A percentile compares a stretch with the other conserved stretches of the same genome.
These are phyloP conservation scores for Craspedostauros australis DNA, from an alignment of 108 stramenopile species.

Conservation along the genomic window DNA sequence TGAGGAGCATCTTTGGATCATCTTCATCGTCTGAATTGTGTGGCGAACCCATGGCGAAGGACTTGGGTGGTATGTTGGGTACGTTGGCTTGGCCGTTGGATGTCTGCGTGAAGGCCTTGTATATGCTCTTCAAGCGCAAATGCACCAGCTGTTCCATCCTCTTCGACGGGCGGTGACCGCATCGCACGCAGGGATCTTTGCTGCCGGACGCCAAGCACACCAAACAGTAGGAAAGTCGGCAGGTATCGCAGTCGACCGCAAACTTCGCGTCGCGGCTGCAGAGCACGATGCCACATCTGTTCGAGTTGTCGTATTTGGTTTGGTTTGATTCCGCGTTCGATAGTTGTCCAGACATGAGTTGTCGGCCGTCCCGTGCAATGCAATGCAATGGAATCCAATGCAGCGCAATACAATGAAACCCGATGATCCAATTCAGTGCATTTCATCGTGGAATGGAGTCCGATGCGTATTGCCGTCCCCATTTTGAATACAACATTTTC, in stretches of 20 bases:
- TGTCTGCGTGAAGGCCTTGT: constrained; percentile 87
- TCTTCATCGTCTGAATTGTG: too few species aligned
- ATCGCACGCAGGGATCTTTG: constrained; percentile 87
- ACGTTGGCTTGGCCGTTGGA: constrained; percentile 1
- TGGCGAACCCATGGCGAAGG: too few species aligned
- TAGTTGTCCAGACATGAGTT: too few species aligned
- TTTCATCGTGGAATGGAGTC: too few species aligned
- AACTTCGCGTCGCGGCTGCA: constrained; percentile 90
- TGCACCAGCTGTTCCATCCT: constrained; percentile 89
- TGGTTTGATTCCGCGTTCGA: too few species aligned
- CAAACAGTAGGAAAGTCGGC: constrained; percentile 83
- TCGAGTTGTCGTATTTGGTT: not conserved
- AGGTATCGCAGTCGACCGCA: constrained; percentile 93
- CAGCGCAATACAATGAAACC: not conserved
- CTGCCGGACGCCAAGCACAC: constrained; percentile 84
- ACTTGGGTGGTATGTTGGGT: too few species aligned
- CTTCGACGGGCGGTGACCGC: constrained; percentile 83
- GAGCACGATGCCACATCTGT: constrained; percentile 85
- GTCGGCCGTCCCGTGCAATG: not conserved
- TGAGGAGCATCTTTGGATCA: constrained; percentile 49
- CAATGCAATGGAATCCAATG: not conserved
- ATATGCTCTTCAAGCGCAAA: constrained; percentile 83
- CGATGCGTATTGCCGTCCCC: too few species aligned
- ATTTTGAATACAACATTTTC: too few species aligned
- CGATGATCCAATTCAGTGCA: not conserved